Evolutionary conservation across 2,329 filamentous ascomycete genomes (phyloP).

Genomic region (Talaromyces sp.): DNA sequence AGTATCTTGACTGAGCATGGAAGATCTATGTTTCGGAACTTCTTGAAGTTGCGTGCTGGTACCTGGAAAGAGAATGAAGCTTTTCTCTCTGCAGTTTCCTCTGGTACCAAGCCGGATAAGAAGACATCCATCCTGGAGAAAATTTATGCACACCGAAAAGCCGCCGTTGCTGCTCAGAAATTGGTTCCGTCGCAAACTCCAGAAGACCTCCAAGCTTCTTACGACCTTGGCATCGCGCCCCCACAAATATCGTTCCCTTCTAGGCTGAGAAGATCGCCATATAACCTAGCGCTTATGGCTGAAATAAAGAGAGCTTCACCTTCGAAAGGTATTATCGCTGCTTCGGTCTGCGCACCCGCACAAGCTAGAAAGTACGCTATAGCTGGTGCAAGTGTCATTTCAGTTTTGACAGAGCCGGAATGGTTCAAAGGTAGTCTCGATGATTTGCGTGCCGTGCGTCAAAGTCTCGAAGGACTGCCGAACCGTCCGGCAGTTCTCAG

Average conservation of each 20-base stretch:
- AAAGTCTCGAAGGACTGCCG: conserved; percentile 84
- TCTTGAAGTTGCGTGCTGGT: conserved; percentile 79
- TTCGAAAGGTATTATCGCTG: conserved; percentile 89
- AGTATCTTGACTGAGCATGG: conserved; percentile 92
- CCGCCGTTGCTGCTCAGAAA: conserved; percentile 75
- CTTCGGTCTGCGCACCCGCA: conserved; percentile 79
- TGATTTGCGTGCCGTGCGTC: conserved; percentile 80
- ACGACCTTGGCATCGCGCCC: conserved; percentile 78
- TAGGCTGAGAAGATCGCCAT: conserved; percentile 75
- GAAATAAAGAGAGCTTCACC: conserved; percentile 97
- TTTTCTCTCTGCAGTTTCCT: conserved; percentile 20
- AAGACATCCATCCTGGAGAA: conserved; percentile 83
- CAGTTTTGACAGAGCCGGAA: conserved; percentile 95
- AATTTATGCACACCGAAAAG: conserved; percentile 80
- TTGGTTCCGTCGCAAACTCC: conserved; percentile 78
- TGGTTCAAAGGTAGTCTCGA: conserved; percentile 99
- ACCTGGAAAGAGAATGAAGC: conserved; percentile 80
- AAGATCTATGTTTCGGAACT: conserved; percentile 86
- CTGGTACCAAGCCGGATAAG: conserved; percentile 46
- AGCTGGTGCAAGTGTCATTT: conserved; percentile 93
- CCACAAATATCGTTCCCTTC: conserved; percentile 77
- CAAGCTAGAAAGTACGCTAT: conserved; percentile 90
- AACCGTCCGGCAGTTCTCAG: conserved; percentile 88
- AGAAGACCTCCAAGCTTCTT: conserved; percentile 79
- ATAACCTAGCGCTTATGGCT: conserved; percentile 88